These are phyloP conservation scores for Alternaria atra DNA, from an alignment of 2,329 filamentous ascomycete species.

Conservation along the genomic window DNA sequence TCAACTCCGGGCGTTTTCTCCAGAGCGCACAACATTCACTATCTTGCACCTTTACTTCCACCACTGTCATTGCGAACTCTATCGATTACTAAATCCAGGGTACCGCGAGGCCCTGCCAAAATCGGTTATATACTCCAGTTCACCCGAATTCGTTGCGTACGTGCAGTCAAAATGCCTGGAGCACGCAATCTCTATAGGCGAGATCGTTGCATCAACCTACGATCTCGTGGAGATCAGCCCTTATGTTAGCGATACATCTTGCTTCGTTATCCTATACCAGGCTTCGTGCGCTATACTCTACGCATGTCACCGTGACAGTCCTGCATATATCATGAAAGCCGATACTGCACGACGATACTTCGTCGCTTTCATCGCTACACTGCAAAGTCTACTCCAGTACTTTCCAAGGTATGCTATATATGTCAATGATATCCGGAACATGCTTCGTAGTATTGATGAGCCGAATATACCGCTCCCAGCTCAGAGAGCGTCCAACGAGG, in stretches of 20 bases:
- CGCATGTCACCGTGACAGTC: conserved; percentile 23
- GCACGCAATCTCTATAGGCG: conserved; percentile 18
- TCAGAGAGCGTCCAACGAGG: conserved; percentile 12
- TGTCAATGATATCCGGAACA: conserved; percentile 21
- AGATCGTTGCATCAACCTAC: conserved; percentile 14
- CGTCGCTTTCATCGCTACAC: conserved; percentile 15
- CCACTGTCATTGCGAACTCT: conserved; percentile 21
- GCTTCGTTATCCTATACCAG: conserved; percentile 20
- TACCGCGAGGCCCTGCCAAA: conserved; percentile 18
- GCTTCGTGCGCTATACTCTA: conserved; percentile 26
- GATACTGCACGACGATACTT: conserved; percentile 15
- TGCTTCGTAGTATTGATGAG: conserved; percentile 20
- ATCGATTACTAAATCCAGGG: conserved; percentile 20
- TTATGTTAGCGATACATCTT: conserved; percentile 10
- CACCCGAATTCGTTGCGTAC: conserved; percentile 17
- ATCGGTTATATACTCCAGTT: conserved; percentile 10
- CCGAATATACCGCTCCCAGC: conserved; percentile 10
- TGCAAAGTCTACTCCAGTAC: not conserved
- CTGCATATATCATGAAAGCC: conserved; percentile 15
- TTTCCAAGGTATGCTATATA: conserved; percentile 15
- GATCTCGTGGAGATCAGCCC: not conserved
- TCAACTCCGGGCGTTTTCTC: conserved; percentile 16
- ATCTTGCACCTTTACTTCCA: conserved; percentile 17
- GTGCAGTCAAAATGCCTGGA: conserved; percentile 17
- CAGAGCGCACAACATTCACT: conserved; percentile 18